Conservation (phyloP, 2,329 filamentous ascomycete genomes). For the Didymella lethalis region DNA sequence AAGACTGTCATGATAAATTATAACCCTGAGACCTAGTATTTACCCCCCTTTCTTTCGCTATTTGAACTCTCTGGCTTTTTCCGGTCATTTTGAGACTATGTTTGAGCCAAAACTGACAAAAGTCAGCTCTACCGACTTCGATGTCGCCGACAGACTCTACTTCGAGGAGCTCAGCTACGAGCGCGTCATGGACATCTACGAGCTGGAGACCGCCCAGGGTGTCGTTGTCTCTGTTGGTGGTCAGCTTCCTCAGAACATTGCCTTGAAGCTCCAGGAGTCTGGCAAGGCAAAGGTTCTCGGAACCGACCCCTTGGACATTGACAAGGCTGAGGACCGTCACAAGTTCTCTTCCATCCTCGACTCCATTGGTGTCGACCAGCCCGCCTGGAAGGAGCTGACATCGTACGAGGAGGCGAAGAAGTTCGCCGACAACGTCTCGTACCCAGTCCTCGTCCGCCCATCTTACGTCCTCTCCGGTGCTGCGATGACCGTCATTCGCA, state of each 20-base stretch:
- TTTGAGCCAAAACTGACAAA: background rate
- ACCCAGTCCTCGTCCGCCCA: conserved; percentile 93
- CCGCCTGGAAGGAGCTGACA: conserved; percentile 96
- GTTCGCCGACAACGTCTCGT: conserved; percentile 85
- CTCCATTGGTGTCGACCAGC: conserved; percentile 95
- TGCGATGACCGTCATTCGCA: conserved; percentile 96
- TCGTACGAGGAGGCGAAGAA: conserved; percentile 86
- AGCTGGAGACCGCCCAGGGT: conserved; percentile 82
- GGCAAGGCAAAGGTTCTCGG: conserved; percentile 91
- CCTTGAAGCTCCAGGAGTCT: conserved; percentile 88
- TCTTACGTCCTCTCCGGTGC: conserved; percentile 96
- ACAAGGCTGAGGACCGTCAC: conserved; percentile 96
- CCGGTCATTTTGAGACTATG: conserved; percentile 44
- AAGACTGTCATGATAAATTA: conserved; percentile 97
- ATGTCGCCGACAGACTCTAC: conserved; percentile 89
- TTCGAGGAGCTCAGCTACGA: conserved; percentile 98
- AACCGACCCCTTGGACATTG: conserved; percentile 91
- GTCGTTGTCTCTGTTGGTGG: conserved; percentile 96
- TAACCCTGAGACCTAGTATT: conserved; percentile 74
- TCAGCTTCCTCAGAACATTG: conserved; percentile 97
- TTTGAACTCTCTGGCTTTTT: too few relatives aligned
- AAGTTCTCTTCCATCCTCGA: conserved; percentile 98
- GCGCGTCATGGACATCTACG: conserved; percentile 98
- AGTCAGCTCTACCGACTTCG: conserved; percentile 74
- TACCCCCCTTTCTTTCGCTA: background rate